These are phyloP conservation scores for Hymenoscyphus linearis DNA, from an alignment of 2,329 filamentous ascomycete species.

Conservation along the genomic window DNA sequence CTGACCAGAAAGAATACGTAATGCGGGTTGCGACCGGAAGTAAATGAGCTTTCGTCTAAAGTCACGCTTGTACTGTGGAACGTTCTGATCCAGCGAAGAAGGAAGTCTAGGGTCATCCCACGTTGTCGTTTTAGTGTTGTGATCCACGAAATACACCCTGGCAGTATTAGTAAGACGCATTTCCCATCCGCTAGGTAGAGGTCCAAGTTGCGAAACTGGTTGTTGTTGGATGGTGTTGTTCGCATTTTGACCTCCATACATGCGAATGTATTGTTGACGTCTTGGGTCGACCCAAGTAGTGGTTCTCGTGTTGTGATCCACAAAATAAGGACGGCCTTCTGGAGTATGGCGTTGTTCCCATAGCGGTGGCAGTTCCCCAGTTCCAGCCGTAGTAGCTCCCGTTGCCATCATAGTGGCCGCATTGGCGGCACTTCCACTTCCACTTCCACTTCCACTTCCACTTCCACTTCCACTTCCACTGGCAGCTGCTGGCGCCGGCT, in stretches of 20 bases:
- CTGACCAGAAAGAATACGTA: constrained; percentile 91
- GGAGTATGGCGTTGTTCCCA: constrained; percentile 97
- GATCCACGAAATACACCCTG: constrained; percentile 96
- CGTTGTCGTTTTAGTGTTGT: constrained; percentile 99
- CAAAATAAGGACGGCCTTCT: constrained; percentile 92
- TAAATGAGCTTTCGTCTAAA: constrained; percentile 98
- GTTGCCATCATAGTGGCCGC: constrained; percentile 88
- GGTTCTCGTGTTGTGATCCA: constrained; percentile 96
- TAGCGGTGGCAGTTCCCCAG: constrained; percentile 87
- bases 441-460: too few species aligned
- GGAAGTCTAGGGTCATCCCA: constrained; percentile 97
- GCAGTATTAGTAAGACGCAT: constrained; percentile 99
- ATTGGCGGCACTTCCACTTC: constrained; percentile 38
- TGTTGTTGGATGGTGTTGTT: constrained; percentile 92
- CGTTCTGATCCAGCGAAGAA: constrained; percentile 94
- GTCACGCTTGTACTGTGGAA: constrained; percentile 98
- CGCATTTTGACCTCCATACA: constrained; percentile 87
- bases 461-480: constrained; percentile 28
- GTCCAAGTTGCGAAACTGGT: constrained; percentile 92
- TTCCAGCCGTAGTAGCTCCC: constrained; percentile 87
- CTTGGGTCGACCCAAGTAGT: constrained; percentile 98
- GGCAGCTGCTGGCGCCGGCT: constrained; percentile 13
- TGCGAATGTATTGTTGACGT: constrained; percentile 94
- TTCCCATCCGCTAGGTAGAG: constrained; percentile 95
- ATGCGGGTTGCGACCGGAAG: constrained; percentile 94